Evolutionary conservation across 163 green algal genomes (phyloP).

Genomic region (Prototheca wickerhamii): DNA sequence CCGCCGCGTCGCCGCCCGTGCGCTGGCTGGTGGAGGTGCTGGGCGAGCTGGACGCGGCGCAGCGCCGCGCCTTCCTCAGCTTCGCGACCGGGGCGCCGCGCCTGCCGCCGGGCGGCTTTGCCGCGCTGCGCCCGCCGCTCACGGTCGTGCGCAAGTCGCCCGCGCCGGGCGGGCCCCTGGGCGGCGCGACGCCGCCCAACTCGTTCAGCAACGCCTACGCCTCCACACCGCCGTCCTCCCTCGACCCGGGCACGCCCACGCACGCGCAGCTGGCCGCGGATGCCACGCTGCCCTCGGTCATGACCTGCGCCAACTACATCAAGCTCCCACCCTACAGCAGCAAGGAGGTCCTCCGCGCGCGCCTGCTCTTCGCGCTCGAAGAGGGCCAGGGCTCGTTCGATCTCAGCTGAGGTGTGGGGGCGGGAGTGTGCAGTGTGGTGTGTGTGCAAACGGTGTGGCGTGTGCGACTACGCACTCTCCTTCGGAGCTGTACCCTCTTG

Average conservation of each 20-base stretch:
- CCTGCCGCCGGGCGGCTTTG: constrained; percentile 85
- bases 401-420: constrained; percentile 56
- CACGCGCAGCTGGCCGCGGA: too few relatives aligned
- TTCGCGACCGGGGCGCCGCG: constrained; percentile 93
- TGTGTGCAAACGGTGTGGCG: too few relatives aligned
- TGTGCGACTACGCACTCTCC: too few relatives aligned
- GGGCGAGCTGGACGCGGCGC: constrained; percentile 57
- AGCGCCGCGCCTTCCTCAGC: constrained; percentile 80
- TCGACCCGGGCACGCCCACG: too few relatives aligned
- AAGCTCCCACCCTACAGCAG: constrained; percentile 94
- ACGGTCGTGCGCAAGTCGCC: constrained; percentile 92
- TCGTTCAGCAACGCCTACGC: background rate
- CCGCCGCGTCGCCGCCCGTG: constrained; percentile 2
- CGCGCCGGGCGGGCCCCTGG: background rate
- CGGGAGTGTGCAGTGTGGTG: too few relatives aligned
- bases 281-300: constrained; percentile 84
- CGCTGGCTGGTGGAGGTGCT: constrained; percentile 74
- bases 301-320: constrained; percentile 99
- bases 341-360: constrained; percentile 72
- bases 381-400: constrained; percentile 94
- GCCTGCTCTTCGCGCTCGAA: constrained; percentile 79
- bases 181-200: too few relatives aligned
- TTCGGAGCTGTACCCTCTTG: too few relatives aligned
- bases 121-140: constrained; percentile 72
- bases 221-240: constrained; percentile 2